Evolutionary conservation across 228 moss, liverwort and hornwort species (phyloP), one percentile per base, ranked within the genome.

Genomic region (Sphagnum magellanicum): DNA sequence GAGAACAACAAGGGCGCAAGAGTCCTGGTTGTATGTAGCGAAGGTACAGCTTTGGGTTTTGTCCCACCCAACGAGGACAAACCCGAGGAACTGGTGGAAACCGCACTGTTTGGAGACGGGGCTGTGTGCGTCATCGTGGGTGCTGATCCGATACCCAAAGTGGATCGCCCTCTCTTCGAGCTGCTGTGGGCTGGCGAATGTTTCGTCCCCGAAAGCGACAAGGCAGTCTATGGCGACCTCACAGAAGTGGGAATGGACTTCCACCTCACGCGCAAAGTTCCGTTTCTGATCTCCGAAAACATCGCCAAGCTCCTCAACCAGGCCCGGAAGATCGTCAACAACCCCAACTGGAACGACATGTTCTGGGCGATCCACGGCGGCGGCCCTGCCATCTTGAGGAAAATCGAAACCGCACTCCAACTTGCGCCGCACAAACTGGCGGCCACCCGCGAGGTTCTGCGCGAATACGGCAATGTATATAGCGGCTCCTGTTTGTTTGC

Each of bases 1-100:
- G 60, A 60, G 60, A 60, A 60, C 60, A 60, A 60, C 60, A 60
- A 60, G 60, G 60, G 60, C 7, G 60, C 60, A 6, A 60, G 60
- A n/a, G 14, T 60, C 6, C 60, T 60, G 60, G 7, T 16, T 5
- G 60, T 60, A 6, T 60, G 60, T 16, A 60, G 60, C 60, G 60
- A 60, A 16, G 60, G 14, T 5, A 60, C 60, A 5, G 60, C 60
- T 16, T 14, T 60, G n/a, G 16, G n/a, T 14, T 60, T 14, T 7
- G n/a, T 14, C 4, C n/a, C 60, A 60, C 60, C 60, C 60, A 60
- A 16, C 60, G 60, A 60, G 60, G 16, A 60, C 4, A 14, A 60
- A 14, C 60, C 16, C 60, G 60, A 60, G 5, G 60, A 16, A 16
- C 60, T 60, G n/a, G 60, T 60, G 60, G 60, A 16, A 60, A 14